phyloP scores from a whole-genome alignment of 2,329 filamentous ascomycete genomes.

The Nigrospora oryzae region DNA sequence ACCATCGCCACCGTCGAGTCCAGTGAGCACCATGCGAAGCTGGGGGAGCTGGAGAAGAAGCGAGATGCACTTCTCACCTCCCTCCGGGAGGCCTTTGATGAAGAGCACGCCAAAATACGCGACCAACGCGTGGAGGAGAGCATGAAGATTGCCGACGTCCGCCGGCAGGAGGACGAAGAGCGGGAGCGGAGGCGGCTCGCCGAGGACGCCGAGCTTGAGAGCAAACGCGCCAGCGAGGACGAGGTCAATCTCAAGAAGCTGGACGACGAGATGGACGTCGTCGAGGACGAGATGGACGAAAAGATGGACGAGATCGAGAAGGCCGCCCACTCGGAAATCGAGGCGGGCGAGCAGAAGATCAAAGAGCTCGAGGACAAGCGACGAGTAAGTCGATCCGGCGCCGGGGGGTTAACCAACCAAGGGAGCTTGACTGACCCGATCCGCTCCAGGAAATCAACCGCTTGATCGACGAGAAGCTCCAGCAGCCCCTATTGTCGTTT shows the following conservation, averaged over 20 bases:
- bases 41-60: slow-evolving; percentile 29
- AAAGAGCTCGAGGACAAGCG: slow-evolving; percentile 23
- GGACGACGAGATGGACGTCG: slow-evolving; percentile 15
- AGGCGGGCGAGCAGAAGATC: slow-evolving; percentile 23
- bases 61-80: slow-evolving; percentile 24
- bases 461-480: slow-evolving; percentile 31
- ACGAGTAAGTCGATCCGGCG: slow-evolving; percentile 12
- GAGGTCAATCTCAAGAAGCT: slow-evolving; percentile 18
- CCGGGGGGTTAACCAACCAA: neutral
- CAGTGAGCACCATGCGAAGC: slow-evolving; percentile 22
- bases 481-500: slow-evolving; percentile 19
- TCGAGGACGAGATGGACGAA: slow-evolving; percentile 26
- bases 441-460: slow-evolving; percentile 29
- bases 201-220: slow-evolving; percentile 26
- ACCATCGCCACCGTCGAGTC: slow-evolving; percentile 25
- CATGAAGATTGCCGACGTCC: slow-evolving; percentile 23
- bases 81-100: slow-evolving; percentile 20
- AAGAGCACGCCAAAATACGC: slow-evolving; percentile 19
- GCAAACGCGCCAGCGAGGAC: slow-evolving; percentile 19
- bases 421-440: neutral
- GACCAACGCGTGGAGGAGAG: slow-evolving; percentile 19
- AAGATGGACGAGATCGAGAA: slow-evolving; percentile 25
- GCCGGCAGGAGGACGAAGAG: slow-evolving; percentile 33
- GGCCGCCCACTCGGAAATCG: slow-evolving; percentile 16
- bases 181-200: slow-evolving; percentile 21